Conservation (phyloP, 139 green algal genomes). For the Nannochloris sp. region DNA sequence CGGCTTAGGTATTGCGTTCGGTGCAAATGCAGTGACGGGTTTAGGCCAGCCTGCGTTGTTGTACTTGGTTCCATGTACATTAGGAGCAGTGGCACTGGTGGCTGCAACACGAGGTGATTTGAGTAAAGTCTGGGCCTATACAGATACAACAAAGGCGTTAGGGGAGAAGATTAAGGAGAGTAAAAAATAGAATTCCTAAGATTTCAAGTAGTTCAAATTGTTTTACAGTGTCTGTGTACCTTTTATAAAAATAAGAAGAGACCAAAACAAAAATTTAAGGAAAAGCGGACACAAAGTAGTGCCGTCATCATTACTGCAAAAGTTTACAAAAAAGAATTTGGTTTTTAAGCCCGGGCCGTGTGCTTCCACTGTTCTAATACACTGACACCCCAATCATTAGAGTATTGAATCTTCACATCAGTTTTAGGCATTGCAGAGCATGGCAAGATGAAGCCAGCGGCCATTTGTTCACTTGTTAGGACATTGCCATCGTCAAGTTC, state of each 20-base stretch:
- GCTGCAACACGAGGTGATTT: slow-evolving; percentile 43
- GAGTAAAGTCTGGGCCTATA: slow-evolving; percentile 46
- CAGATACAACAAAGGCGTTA: slow-evolving; percentile 29
- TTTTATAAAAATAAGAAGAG: too few relatives aligned
- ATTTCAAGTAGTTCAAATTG: not conserved
- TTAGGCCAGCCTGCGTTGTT: slow-evolving; percentile 78
- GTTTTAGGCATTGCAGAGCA: slow-evolving; percentile 14
- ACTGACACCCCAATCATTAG: not conserved
- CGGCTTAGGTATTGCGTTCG: slow-evolving; percentile 70
- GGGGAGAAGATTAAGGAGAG: not conserved
- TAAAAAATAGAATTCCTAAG: not conserved
- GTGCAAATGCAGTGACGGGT: slow-evolving; percentile 69
- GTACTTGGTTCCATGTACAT: slow-evolving; percentile 65
- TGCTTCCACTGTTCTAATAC: not conserved
- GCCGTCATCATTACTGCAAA: too few relatives aligned
- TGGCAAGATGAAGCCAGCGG: slow-evolving; percentile 19
- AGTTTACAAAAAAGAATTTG: too few relatives aligned
- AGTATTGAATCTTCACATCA: slow-evolving; percentile 7
- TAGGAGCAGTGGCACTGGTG: slow-evolving; percentile 38
- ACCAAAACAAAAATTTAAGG: too few relatives aligned
- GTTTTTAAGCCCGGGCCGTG: not conserved
- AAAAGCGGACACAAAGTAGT: too few relatives aligned
- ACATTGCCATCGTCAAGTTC: slow-evolving; percentile 24
- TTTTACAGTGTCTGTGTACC: too few relatives aligned
- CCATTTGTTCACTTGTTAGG: slow-evolving; percentile 15